Evolutionary conservation across 495 filamentous ascomycete species (phyloP).

Genomic region (Jackrogersella minutella): DNA sequence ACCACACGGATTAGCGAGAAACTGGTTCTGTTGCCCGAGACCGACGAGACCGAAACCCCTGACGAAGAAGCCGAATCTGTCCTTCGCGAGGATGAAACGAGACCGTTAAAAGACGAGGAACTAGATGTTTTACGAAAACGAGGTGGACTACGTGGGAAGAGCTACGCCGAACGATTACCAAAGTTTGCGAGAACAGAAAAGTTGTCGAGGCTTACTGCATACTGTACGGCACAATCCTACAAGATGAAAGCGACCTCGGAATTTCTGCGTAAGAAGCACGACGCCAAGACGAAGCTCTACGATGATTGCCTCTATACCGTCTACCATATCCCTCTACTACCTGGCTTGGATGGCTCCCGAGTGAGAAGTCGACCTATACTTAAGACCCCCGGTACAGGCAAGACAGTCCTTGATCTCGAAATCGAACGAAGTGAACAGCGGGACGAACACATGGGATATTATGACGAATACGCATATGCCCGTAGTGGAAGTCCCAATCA

Average conservation of each 20-base stretch:
- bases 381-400: slow-evolving; percentile 87
- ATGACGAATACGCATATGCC: slow-evolving; percentile 51
- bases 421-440: slow-evolving; percentile 92
- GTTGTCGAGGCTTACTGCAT: slow-evolving; percentile 88
- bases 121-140: slow-evolving; percentile 68
- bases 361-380: slow-evolving; percentile 88
- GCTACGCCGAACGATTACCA: slow-evolving; percentile 92
- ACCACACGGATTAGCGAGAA: slow-evolving; percentile 95
- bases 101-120: slow-evolving; percentile 83
- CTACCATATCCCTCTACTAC: slow-evolving; percentile 89
- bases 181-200: slow-evolving; percentile 89
- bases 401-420: slow-evolving; percentile 90
- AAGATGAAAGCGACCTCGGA: slow-evolving; percentile 84
- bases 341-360: slow-evolving; percentile 84
- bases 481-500: slow-evolving; percentile 28
- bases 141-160: slow-evolving; percentile 78
- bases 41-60: slow-evolving; percentile 64
- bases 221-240: slow-evolving; percentile 94
- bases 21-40: slow-evolving; percentile 91
- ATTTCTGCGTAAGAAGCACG: slow-evolving; percentile 88
- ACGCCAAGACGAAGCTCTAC: slow-evolving; percentile 97
- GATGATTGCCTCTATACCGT: slow-evolving; percentile 97
- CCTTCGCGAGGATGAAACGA: slow-evolving; percentile 65
- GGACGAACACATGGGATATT: slow-evolving; percentile 89
- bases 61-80: slow-evolving; percentile 57